A percentile compares a stretch with the other conserved stretches of the same genome.
phyloP scores from a whole-genome alignment of 352 stramenopile genomes.

The Elongisporangium anandrum region DNA sequence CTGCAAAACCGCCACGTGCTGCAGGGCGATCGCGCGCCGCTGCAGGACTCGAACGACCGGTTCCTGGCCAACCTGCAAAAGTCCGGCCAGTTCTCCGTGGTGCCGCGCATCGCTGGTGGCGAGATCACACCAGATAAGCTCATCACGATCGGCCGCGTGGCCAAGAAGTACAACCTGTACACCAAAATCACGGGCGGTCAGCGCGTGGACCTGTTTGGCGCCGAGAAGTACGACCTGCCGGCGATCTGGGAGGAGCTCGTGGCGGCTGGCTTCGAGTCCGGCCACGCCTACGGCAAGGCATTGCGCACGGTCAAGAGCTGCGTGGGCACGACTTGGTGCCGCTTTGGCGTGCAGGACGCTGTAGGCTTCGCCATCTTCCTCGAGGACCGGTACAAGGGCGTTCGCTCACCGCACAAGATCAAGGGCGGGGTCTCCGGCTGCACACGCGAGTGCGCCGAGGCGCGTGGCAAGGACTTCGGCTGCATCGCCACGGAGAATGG shows the following conservation, averaged over 20 bases:
- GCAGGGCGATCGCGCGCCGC: constrained; percentile 59
- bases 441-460: constrained; percentile 90
- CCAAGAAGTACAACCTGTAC: constrained; percentile 90
- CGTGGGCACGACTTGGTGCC: constrained; percentile 90
- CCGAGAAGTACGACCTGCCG: constrained; percentile 88
- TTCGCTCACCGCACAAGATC: constrained; percentile 92
- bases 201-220: constrained; percentile 91
- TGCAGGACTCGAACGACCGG: constrained; percentile 93
- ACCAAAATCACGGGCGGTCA: constrained; percentile 94
- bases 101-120: constrained; percentile 87
- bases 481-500: constrained; percentile 90
- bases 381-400: constrained; percentile 91
- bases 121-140: constrained; percentile 90
- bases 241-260: constrained; percentile 92
- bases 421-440: constrained; percentile 90
- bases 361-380: constrained; percentile 89
- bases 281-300: constrained; percentile 92
- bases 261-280: constrained; percentile 86
- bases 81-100: constrained; percentile 90
- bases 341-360: constrained; percentile 88
- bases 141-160: constrained; percentile 84
- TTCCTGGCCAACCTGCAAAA: constrained; percentile 92
- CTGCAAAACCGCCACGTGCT: constrained; percentile 87
- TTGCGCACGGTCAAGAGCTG: constrained; percentile 93
- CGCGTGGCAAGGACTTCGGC: constrained; percentile 91